Evolutionary conservation across 768 basidiomycete genomes (phyloP), one percentile per base, ranked within the genome.

Genomic region (Chiua virens): DNA sequence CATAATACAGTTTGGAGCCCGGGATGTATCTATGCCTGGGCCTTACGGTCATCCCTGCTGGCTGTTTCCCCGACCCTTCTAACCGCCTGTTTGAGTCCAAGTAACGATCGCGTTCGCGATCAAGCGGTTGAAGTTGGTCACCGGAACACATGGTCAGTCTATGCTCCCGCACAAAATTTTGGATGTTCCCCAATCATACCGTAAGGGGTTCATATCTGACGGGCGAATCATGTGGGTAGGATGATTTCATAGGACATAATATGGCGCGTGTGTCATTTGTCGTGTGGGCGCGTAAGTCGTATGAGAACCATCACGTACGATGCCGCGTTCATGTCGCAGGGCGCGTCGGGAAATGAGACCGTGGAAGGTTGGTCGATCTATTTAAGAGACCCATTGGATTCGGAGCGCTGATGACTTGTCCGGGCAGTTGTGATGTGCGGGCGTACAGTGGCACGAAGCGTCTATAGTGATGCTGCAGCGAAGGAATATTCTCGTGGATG

Each of bases 381-480:
- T 32, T 14, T 17, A 52, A 57, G 37, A 4, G 15, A 5, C 11
- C 11, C 18, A 21, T 23, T 23, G 30, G 18, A 52, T 28, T 23
- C 21, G 46, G 14, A 20, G 39, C 17, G 20, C 17, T 55, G 11
- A 57, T 13, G 35, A 35, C 22, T 13, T 32, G 10, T 45, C 25
- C 30, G 70, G 68, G 59, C 20, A 63, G 72, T 59, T 23, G 37
- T 74, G 32, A 14, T 32, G 67, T 9, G 71, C 76, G 42, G 79
- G 78, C 1, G 75, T 79, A 3, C 75, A 77, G 50, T 79, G 76
- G 75, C 40, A 54, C 18, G 73, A 77, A 41, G 42, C 27, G 27
- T 28, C 5, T n/a, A n/a, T n/a, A n/a, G n/a, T n/a, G 10, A 13
- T 32, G 27, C 27, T 28, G 10, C 27, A 28, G 8, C 27, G 27